Base-by-base conservation (phyloP, 2,329 filamentous ascomycete species). In the Pseudocercospora eumusae region DNA sequence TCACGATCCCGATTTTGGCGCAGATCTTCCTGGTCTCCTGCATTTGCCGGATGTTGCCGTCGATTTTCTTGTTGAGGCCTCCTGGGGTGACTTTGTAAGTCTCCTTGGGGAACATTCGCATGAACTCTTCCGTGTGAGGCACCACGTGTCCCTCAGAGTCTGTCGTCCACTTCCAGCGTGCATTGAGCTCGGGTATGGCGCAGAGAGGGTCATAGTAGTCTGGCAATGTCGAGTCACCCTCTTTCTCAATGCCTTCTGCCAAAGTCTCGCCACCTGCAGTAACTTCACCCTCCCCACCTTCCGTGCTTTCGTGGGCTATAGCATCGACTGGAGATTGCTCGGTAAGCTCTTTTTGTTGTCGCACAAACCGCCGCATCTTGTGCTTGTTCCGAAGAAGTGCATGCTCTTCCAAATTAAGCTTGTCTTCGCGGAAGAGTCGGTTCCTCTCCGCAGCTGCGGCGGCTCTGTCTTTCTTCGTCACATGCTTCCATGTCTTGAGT, bases 401-500 rank as follows among this genome's bases (percentile, higher is more conserved):
- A 18, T 92, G 92, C 65, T 96, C 92, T 28, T 99, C 95, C 0
- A 84, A 76, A 72, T 97, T 96, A 55, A 99, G 81, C 71, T 88
- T 91, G 70, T 92, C 88, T 56, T 89, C 90, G 64, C 89, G 52
- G 78, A 99, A 96, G 13, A 99, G 84, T 42, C 90, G 86, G 75
- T 92, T 88, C 31, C 95, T 86, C 74, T 96, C 91, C 66, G 93
- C 92, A 62, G 95, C 90, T 57, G 93, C 86, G 23, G 89, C 80
- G 3, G 95, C 95, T 65, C 95, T 88, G 71, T 96, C 93, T 74
- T 95, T 97, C 78, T 98, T 98, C 1, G 95, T 99, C 44, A 96
- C 92, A 76, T 98, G 93, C 79, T 98, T 99, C 95, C 96, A 99
- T 36, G 95, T 90, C 75, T 96, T 96, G 79, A 95, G 96, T 73